Percentiles rank a stretch among this genome's conserved stretches.
Evolutionary conservation across 2,329 filamentous ascomycete species (phyloP).

Genomic region (Ceratocystis cubensis): DNA sequence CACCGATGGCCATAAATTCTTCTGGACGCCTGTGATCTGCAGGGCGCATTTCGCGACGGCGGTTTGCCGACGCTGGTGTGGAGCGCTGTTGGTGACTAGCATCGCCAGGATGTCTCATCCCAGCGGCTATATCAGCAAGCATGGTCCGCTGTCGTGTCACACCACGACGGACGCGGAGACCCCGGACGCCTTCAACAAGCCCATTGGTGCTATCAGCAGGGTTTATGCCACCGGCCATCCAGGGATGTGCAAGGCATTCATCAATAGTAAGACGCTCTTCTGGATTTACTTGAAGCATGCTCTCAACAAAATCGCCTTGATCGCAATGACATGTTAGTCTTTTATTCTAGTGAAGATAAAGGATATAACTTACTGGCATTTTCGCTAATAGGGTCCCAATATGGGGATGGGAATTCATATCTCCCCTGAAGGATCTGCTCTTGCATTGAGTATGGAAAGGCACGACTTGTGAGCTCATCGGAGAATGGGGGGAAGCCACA

Average conservation of each 20-base stretch:
- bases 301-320: constrained; percentile 75
- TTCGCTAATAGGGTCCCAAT: constrained; percentile 84
- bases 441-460: constrained; percentile 75
- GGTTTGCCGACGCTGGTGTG: constrained; percentile 25
- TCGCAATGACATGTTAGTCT: constrained; percentile 15
- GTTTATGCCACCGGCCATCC: constrained; percentile 55
- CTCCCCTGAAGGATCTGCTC: constrained; percentile 81
- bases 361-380: constrained; percentile 47
- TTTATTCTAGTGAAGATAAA: background rate
- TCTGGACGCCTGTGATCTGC: constrained; percentile 52
- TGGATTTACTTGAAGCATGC: constrained; percentile 82
- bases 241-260: constrained; percentile 81
- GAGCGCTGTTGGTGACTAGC: background rate
- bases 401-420: constrained; percentile 92
- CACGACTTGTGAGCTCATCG: constrained; percentile 67
- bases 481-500: constrained; percentile 96
- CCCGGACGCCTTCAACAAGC: constrained; percentile 71
- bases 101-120: background rate
- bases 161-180: constrained; percentile 74
- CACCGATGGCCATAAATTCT: constrained; percentile 76
- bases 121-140: constrained; percentile 34
- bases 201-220: constrained; percentile 83
- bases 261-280: constrained; percentile 77
- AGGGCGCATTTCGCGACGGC: constrained; percentile 50
- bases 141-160: constrained; percentile 72